A percentile compares a stretch with the other conserved stretches of the same genome.
Conservation (phyloP, 768 basidiomycete species). For the Amanita pseudoporphyria region DNA sequence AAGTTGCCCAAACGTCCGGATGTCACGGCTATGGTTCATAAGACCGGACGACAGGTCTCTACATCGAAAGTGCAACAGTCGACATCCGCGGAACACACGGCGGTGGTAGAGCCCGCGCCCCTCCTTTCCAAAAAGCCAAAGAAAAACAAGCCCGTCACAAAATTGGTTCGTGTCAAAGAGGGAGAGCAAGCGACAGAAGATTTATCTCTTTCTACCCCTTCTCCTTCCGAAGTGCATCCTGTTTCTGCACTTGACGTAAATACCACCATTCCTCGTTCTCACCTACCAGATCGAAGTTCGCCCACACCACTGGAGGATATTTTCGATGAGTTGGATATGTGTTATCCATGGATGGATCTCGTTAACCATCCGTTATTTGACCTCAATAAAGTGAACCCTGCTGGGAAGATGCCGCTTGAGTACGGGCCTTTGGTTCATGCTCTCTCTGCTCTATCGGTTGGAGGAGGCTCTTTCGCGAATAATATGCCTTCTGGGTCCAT, state of each 20-base stretch:
- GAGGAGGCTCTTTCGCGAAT: constrained; percentile 75
- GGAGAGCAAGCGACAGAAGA: constrained; percentile 36
- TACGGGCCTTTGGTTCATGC: constrained; percentile 84
- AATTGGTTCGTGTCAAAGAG: constrained; percentile 51
- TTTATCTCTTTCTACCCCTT: constrained; percentile 30
- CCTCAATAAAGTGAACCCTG: constrained; percentile 55
- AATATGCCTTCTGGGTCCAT: constrained; percentile 84
- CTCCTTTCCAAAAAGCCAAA: constrained; percentile 78
- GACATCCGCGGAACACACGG: constrained; percentile 19
- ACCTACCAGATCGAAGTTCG: constrained; percentile 43
- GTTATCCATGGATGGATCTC: constrained; percentile 55
- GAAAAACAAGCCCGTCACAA: constrained; percentile 62
- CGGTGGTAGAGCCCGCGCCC: constrained; percentile 43
- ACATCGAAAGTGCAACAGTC: constrained; percentile 5
- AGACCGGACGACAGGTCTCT: constrained; percentile 15
- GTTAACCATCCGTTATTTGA: constrained; percentile 72
- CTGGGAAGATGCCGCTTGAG: constrained; percentile 73
- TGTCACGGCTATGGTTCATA: not conserved
- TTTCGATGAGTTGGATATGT: constrained; percentile 57
- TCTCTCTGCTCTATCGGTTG: constrained; percentile 76
- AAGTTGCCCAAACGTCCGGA: constrained; percentile 13
- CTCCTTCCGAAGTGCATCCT: constrained; percentile 38
- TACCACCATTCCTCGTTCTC: constrained; percentile 47
- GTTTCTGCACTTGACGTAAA: constrained; percentile 26
- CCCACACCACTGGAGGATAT: constrained; percentile 51